A percentile compares a stretch with the other conserved stretches of the same genome.
phyloP scores from a whole-genome alignment of 108 stramenopile genomes.

The Licmophora abbreviata region DNA sequence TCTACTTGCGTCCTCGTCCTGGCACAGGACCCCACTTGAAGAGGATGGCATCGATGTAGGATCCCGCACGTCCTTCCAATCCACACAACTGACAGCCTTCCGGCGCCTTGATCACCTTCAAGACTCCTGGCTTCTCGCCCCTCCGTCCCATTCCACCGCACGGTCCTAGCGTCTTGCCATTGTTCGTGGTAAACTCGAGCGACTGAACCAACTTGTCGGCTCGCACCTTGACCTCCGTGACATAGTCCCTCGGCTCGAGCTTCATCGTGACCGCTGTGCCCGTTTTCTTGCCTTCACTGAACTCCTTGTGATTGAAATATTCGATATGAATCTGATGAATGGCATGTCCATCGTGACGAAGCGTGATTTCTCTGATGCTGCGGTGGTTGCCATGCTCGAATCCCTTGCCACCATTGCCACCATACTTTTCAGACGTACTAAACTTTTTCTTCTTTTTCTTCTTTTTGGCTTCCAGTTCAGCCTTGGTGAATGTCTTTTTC shows the following conservation, averaged over 20 bases:
- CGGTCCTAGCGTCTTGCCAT: constrained; percentile 2
- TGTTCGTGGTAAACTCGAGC: constrained; percentile 5
- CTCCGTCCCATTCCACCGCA: constrained; percentile 4
- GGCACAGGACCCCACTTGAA: constrained; percentile 8
- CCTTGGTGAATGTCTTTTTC: neutral
- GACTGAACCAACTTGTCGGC: constrained; percentile 2
- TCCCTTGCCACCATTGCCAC: constrained; percentile 4
- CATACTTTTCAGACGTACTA: neutral
- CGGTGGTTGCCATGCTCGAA: constrained; percentile 7
- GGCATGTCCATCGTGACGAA: neutral
- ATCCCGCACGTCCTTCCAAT: constrained; percentile 1
- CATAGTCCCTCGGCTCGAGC: neutral
- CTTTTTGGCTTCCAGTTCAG: neutral
- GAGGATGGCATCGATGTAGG: constrained; percentile 1
- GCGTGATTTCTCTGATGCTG: neutral
- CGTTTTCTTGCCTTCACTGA: neutral
- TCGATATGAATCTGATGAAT: constrained; percentile 1
- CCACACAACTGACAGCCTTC: neutral
- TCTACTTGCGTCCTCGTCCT: too few species aligned
- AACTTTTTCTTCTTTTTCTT: neutral
- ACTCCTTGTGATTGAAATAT: neutral
- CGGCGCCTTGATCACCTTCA: constrained; percentile 4
- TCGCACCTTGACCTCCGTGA: constrained; percentile 3
- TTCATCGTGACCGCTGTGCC: constrained; percentile 3
- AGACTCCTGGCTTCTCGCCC: constrained; percentile 3